Evolutionary conservation across 2,329 filamentous ascomycete species (phyloP).

Genomic region (Emmonsia crescens): DNA sequence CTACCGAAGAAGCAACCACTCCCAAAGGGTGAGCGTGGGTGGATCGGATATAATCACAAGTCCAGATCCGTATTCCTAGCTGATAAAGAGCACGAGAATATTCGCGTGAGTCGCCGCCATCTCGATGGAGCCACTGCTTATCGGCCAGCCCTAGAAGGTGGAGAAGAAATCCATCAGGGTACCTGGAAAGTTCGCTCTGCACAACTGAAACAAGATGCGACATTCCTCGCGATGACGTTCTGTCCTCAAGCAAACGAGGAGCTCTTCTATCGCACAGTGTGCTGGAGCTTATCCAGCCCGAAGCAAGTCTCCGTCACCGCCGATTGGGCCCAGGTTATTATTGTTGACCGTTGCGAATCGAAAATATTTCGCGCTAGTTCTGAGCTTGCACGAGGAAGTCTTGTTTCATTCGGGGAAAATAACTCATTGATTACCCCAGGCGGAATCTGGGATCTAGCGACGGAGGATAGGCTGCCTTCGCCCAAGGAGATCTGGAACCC

Average conservation of each 20-base stretch:
- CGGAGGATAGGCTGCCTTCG: constrained; percentile 1
- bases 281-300: constrained; percentile 2
- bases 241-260: neutral
- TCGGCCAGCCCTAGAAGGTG: neutral
- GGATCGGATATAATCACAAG: constrained; percentile 5
- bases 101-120: constrained; percentile 3
- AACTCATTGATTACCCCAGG: constrained; percentile 3
- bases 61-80: constrained; percentile 4
- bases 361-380: neutral
- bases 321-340: constrained; percentile 5
- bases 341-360: constrained; percentile 3
- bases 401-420: constrained; percentile 1
- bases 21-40: constrained; percentile 4
- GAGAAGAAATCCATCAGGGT: neutral
- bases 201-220: constrained; percentile 5
- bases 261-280: constrained; percentile 4
- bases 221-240: constrained; percentile 3
- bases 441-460: constrained; percentile 4
- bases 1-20: constrained; percentile 1
- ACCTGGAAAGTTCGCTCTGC: constrained; percentile 2
- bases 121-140: constrained; percentile 4
- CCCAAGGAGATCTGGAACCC: constrained; percentile 1
- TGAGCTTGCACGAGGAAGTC: neutral
- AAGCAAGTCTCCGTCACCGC: constrained; percentile 2
- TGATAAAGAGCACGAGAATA: constrained; percentile 2